Evolutionary conservation across 768 basidiomycete species (phyloP).

Genomic region (Lactarius psammicola): DNA sequence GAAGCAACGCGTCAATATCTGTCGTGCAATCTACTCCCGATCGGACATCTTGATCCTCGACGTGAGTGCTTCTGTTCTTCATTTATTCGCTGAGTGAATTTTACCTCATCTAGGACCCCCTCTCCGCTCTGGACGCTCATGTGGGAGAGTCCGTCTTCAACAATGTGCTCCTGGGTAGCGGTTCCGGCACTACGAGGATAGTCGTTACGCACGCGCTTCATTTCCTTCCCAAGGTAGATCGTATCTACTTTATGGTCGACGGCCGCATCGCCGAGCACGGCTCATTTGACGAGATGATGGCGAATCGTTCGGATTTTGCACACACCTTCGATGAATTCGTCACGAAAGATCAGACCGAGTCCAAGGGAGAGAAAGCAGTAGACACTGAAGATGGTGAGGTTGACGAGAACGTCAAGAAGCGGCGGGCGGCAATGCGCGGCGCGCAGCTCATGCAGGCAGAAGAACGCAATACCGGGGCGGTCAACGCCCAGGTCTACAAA

Average conservation of each 20-base stretch:
- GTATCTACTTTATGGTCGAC: constrained; percentile 75
- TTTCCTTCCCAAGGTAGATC: constrained; percentile 84
- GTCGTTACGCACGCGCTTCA: constrained; percentile 92
- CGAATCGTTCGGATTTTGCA: constrained; percentile 58
- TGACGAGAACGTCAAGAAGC: constrained; percentile 41
- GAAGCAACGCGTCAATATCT: constrained; percentile 80
- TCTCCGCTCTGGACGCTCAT: constrained; percentile 91
- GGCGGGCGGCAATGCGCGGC: constrained; percentile 40
- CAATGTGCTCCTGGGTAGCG: constrained; percentile 68
- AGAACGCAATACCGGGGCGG: constrained; percentile 76
- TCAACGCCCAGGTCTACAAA: constrained; percentile 53
- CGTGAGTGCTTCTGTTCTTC: constrained; percentile 30
- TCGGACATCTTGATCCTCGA: constrained; percentile 91
- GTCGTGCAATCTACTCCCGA: constrained; percentile 82
- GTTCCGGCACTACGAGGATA: constrained; percentile 71
- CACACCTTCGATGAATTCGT: constrained; percentile 55
- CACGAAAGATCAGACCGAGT: constrained; percentile 51
- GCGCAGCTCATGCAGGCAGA: constrained; percentile 76
- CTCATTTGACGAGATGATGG: constrained; percentile 71
- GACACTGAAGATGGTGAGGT: constrained; percentile 38
- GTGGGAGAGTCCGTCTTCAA: constrained; percentile 87
- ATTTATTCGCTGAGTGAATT: background rate
- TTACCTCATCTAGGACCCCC: constrained; percentile 54
- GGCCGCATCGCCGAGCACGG: constrained; percentile 80
- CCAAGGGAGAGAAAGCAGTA: constrained; percentile 43